A percentile compares a stretch with the other conserved stretches of the same genome.
phyloP scores from a whole-genome alignment of 192 early-diverging fungal species.

The Diversispora eburnea region DNA sequence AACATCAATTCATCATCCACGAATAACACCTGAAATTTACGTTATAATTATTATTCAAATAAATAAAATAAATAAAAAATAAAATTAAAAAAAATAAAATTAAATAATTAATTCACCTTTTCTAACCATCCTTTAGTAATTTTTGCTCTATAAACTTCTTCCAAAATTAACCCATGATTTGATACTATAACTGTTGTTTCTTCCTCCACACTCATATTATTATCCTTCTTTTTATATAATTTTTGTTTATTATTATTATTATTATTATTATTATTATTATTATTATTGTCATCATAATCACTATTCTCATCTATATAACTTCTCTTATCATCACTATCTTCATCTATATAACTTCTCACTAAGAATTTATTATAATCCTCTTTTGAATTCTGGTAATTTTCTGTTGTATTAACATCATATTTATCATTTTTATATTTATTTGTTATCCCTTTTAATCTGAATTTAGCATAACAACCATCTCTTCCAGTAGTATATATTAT shows the following conservation, averaged over 20 bases:
- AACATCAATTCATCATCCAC: conserved; percentile 54
- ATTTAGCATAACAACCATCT: conserved; percentile 60
- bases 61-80: not conserved
- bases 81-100: not conserved
- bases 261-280: too few species aligned
- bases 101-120: conserved; percentile 31
- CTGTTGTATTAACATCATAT: not conserved
- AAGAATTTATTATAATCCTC: too few species aligned
- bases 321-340: too few species aligned
- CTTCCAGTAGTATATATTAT: conserved; percentile 59
- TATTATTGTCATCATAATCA: too few species aligned
- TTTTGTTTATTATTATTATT: too few species aligned
- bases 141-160: conserved; percentile 54
- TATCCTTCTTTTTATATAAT: too few species aligned
- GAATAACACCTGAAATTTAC: conserved; percentile 27
- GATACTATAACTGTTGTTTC: too few species aligned
- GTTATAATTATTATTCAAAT: not conserved
- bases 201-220: too few species aligned
- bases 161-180: conserved; percentile 33
- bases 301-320: too few species aligned
- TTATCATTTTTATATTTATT: not conserved
- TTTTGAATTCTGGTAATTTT: not conserved
- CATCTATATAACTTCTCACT: too few species aligned
- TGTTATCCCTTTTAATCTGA: conserved; percentile 38
- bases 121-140: conserved; percentile 80